A percentile compares a stretch with the other conserved stretches of the same genome.
phyloP scores from a whole-genome alignment of 305 asterid species.

The Petunia hybrid region DNA sequence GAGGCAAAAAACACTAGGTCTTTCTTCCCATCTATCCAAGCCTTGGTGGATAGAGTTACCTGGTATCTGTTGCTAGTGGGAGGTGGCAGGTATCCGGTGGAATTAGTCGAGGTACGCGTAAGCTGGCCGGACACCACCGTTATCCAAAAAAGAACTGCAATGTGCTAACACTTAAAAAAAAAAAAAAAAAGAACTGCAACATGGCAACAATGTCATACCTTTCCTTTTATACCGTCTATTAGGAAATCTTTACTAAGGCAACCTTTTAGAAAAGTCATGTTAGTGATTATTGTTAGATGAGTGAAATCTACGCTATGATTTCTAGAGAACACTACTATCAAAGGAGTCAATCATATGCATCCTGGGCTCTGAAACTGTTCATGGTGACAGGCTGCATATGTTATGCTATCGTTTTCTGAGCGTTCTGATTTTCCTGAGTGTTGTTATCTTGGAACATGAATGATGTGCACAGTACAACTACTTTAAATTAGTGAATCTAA shows the following conservation, averaged over 20 bases:
- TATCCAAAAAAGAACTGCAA: no score
- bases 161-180: no score
- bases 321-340: not conserved
- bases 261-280: slow-evolving; percentile 14
- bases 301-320: slow-evolving; percentile 1
- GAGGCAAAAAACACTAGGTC: no score
- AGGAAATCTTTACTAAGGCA: not conserved
- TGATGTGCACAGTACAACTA: not conserved
- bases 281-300: not conserved
- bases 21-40: no score
- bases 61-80: no score
- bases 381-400: not conserved
- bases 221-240: slow-evolving; percentile 2
- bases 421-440: slow-evolving; percentile 12
- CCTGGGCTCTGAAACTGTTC: not conserved
- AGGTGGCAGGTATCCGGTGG: no score
- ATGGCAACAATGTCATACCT: not conserved
- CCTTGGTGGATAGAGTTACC: no score
- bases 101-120: no score
- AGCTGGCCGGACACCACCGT: no score
- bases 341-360: slow-evolving; percentile 18
- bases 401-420: not conserved
- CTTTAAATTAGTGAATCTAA: not conserved
- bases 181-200: no score
- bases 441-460: slow-evolving; percentile 21